phyloP scores from a whole-genome alignment of 2,329 filamentous ascomycete species.

The Escovopsis sp. region DNA sequence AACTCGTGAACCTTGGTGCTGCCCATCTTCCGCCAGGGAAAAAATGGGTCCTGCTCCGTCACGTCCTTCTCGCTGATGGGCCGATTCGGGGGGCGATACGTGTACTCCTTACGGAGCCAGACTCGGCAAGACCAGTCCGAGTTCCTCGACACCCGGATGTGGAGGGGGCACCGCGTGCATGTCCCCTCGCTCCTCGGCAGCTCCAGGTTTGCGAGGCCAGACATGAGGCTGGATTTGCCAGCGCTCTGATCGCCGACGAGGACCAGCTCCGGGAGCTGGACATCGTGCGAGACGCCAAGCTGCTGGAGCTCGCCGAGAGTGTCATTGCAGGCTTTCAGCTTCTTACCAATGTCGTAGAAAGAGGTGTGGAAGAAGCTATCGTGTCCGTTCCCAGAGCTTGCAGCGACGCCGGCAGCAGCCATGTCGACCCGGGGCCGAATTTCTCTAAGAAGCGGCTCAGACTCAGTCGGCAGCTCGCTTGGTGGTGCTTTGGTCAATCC shows the following conservation, averaged over 20 bases:
- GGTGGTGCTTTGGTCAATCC: constrained; percentile 18
- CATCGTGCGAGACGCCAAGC: constrained; percentile 56
- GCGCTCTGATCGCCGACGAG: constrained; percentile 76
- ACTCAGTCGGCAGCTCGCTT: constrained; percentile 20
- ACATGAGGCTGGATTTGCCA: constrained; percentile 60
- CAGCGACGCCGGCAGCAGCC: constrained; percentile 2
- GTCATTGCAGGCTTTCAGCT: constrained; percentile 50
- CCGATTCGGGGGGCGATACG: constrained; percentile 29
- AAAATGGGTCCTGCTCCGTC: constrained; percentile 38
- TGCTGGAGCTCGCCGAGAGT: constrained; percentile 53
- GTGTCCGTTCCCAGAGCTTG: constrained; percentile 14
- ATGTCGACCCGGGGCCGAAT: constrained; percentile 17
- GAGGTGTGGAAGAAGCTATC: constrained; percentile 29
- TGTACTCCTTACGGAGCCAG: constrained; percentile 50
- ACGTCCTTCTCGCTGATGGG: constrained; percentile 31
- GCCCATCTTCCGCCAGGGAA: constrained; percentile 46
- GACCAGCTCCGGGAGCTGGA: constrained; percentile 63
- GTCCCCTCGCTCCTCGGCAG: constrained; percentile 53
- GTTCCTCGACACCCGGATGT: constrained; percentile 52
- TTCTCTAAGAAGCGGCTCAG: constrained; percentile 21
- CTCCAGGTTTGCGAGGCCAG: constrained; percentile 52
- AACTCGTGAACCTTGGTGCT: constrained; percentile 40
- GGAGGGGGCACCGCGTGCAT: constrained; percentile 69
- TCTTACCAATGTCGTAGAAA: constrained; percentile 41
- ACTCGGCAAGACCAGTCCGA: constrained; percentile 55